Evolutionary conservation across 768 basidiomycete species (phyloP), one percentile per base, ranked within the genome.

Genomic region (Boletus speciosus): DNA sequence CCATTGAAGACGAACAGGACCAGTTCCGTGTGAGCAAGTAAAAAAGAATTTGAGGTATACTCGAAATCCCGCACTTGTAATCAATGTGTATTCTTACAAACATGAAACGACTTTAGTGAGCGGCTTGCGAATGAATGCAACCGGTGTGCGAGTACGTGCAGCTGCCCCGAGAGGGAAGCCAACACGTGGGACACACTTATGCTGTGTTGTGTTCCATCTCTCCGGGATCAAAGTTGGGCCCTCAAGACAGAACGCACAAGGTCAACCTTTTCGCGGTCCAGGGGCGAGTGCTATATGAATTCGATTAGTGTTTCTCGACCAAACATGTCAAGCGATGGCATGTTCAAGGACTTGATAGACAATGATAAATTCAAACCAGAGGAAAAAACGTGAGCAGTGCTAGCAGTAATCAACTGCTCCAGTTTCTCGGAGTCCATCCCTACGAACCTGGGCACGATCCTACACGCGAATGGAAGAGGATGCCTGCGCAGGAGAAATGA

Each of bases 1-100:
- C 83, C 3, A 56, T 66, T 8, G 71, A 67, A 14, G 75, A 73
- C 3, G 80, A 73, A 16, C 72, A 74, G 36, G 55, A 57, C 7
- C 47, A 36, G 1, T 52, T 60, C 6, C 51, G 39, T 29, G 52
- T 15, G 23, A 25, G 3, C 12, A 35, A 56, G 41, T 49, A 37
- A 54, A 42, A n/a, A 31, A 52, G 14, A 25, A 15, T 27, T 7
- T 15, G 15, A 16, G 5, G 39, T 19, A 39, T 23, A 29, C 1
- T 25, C 7, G 36, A 53, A 34, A 42, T 32, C 25, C 16, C 1
- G 5, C 23, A 14, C 19, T 16, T 47, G 29, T 16, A 8, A 45
- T 21, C 9, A 25, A 10, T 43, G 8, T 46, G 44, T 52, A 46
- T 10, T 37, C 10, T 49, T n/a, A 9, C 16, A n/a, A 6, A 27